Evolutionary conservation across 2,329 filamentous ascomycete species (phyloP).

Genomic region (Stagonosporopsis rhizophila): DNA sequence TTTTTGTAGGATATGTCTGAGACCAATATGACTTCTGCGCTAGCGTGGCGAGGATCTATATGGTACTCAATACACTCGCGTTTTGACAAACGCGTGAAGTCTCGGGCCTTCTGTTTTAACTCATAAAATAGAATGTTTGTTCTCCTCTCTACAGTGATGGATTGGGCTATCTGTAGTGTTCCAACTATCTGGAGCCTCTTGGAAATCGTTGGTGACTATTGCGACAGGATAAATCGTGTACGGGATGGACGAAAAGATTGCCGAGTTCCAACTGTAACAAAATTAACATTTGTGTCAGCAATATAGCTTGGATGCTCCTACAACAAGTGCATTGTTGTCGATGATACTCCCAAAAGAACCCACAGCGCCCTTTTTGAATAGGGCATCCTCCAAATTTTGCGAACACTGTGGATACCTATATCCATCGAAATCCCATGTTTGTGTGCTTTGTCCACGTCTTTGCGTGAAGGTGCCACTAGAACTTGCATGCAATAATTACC

Average conservation of each 20-base stretch:
- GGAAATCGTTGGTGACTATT: constrained; percentile 5
- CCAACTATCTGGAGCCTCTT: not conserved
- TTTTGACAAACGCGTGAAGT: not conserved
- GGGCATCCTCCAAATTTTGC: constrained; percentile 39
- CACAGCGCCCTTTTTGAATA: not conserved
- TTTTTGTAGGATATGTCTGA: not conserved
- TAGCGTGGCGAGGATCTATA: not conserved
- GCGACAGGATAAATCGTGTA: constrained; percentile 5
- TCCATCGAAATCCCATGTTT: constrained; percentile 46
- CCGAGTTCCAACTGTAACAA: not conserved
- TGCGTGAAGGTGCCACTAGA: constrained; percentile 23
- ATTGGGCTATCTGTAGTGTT: too few relatives aligned
- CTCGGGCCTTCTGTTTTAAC: not conserved
- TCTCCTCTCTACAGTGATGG: too few relatives aligned
- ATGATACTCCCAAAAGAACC: too few relatives aligned
- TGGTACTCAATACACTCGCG: not conserved
- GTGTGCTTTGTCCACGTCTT: constrained; percentile 27
- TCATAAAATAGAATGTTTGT: not conserved
- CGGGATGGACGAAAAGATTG: constrained; percentile 1
- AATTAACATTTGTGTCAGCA: not conserved
- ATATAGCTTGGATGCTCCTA: too few relatives aligned
- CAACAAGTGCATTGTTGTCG: too few relatives aligned
- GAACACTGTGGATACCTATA: constrained; percentile 50
- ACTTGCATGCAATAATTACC: constrained; percentile 30
- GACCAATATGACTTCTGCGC: not conserved